A percentile compares a stretch with the other conserved stretches of the same genome.
Conservation (phyloP, 768 basidiomycete genomes). For the Mrakia frigida region DNA sequence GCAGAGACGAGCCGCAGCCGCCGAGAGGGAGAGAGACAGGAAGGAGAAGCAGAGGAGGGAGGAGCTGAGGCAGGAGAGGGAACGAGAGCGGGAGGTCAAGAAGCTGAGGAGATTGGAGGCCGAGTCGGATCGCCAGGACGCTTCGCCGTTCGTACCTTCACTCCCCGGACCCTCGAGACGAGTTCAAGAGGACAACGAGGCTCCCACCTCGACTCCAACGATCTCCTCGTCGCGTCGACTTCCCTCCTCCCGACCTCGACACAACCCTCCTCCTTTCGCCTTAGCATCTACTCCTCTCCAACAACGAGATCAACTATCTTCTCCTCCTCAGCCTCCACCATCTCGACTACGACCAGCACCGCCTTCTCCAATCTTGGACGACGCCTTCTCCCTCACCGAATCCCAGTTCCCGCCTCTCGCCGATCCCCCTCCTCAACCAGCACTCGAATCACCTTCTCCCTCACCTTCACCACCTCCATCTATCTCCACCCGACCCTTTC, state of each 20-base stretch:
- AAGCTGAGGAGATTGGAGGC: background rate
- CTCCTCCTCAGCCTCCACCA: background rate
- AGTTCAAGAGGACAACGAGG: background rate
- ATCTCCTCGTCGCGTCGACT: constrained; percentile 3
- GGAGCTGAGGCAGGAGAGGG: background rate
- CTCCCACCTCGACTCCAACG: background rate
- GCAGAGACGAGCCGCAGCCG: background rate
- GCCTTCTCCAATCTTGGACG: background rate
- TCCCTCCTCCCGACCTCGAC: background rate
- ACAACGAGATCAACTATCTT: background rate
- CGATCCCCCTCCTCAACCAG: background rate
- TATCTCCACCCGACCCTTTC: background rate
- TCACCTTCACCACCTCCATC: background rate
- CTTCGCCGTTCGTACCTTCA: background rate
- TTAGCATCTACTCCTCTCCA: background rate
- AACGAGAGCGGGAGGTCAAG: too few relatives aligned
- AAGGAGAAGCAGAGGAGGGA: background rate
- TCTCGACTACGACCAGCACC: background rate
- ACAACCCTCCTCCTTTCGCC: background rate
- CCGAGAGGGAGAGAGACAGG: background rate
- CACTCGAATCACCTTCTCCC: background rate
- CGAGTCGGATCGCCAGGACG: background rate
- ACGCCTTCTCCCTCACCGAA: background rate
- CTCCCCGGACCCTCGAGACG: background rate
- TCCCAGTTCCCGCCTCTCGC: background rate